Conservation (phyloP, 306 rosid genomes). For the Castanopsis chinensis region DNA sequence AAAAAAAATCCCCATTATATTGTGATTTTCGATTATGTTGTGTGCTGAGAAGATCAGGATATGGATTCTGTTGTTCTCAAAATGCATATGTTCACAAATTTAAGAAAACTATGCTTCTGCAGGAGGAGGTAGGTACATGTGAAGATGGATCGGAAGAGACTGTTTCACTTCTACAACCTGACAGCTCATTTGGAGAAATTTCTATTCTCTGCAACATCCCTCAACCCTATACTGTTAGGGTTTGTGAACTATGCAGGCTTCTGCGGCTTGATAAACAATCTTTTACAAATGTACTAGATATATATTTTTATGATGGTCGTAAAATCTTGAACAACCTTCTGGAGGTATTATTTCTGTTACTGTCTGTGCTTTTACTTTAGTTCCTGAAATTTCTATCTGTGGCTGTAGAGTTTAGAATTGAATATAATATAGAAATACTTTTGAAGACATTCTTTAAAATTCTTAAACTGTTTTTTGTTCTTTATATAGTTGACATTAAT, state of each 20-base stretch:
- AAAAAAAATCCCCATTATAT: constrained; percentile 1
- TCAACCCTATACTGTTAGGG: constrained; percentile 87
- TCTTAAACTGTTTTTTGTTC: not conserved
- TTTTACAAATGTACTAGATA: constrained; percentile 79
- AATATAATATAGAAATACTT: constrained; percentile 4
- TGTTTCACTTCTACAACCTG: constrained; percentile 46
- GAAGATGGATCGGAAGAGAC: constrained; percentile 82
- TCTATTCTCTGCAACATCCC: constrained; percentile 97
- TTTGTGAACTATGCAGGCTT: constrained; percentile 81
- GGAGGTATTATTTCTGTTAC: constrained; percentile 53
- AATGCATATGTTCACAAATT: constrained; percentile 3
- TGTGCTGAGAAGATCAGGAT: not conserved
- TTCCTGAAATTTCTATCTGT: not conserved
- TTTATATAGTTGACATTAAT: not conserved
- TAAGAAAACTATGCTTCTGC: constrained; percentile 23
- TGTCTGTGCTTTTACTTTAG: not conserved
- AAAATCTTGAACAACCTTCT: constrained; percentile 87
- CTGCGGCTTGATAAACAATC: constrained; percentile 91
- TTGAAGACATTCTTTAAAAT: not conserved
- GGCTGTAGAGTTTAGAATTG: not conserved
- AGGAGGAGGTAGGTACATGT: constrained; percentile 75
- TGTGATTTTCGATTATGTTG: not conserved
- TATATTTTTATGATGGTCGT: constrained; percentile 83
- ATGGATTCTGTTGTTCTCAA: not conserved
- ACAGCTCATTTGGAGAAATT: constrained; percentile 79